Conservation (phyloP, 164 flowering plant genomes). For the Stephania yunnanensis region DNA sequence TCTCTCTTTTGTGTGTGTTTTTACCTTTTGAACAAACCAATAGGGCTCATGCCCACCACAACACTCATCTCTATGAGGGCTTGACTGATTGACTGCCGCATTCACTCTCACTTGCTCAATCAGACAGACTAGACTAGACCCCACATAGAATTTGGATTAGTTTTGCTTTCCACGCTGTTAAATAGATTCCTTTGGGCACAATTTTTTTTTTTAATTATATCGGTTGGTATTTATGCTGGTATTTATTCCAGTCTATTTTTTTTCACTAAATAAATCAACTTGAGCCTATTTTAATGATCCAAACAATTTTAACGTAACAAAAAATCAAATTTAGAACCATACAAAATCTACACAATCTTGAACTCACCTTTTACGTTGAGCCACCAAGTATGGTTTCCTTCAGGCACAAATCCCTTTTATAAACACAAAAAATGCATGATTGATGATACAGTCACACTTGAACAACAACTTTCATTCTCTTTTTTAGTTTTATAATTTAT, state of each 20-base stretch:
- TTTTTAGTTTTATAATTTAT: too few relatives aligned
- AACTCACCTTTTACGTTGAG: too few relatives aligned
- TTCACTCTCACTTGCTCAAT: not conserved
- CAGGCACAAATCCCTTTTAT: too few relatives aligned
- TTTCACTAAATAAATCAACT: too few relatives aligned
- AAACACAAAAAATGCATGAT: not conserved
- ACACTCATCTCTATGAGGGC: constrained; percentile 16
- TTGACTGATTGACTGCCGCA: constrained; percentile 17
- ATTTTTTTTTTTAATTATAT: not conserved
- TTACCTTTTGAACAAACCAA: constrained; percentile 11
- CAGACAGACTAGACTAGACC: constrained; percentile 1
- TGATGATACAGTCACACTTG: constrained; percentile 1
- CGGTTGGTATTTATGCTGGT: too few relatives aligned
- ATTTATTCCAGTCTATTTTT: too few relatives aligned
- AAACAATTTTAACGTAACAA: too few relatives aligned
- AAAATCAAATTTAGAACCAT: too few relatives aligned
- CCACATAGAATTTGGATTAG: constrained; percentile 1
- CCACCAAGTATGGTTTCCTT: too few relatives aligned
- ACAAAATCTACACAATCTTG: too few relatives aligned
- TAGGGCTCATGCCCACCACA: constrained; percentile 2
- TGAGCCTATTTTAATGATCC: too few relatives aligned
- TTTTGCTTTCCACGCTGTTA: not conserved
- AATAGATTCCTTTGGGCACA: not conserved
- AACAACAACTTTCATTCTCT: not conserved
- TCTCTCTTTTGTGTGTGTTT: not conserved